These are phyloP conservation scores for Zopfochytrium polystomum DNA, from an alignment of 371 early-diverging fungal genomes.

Conservation along the genomic window DNA sequence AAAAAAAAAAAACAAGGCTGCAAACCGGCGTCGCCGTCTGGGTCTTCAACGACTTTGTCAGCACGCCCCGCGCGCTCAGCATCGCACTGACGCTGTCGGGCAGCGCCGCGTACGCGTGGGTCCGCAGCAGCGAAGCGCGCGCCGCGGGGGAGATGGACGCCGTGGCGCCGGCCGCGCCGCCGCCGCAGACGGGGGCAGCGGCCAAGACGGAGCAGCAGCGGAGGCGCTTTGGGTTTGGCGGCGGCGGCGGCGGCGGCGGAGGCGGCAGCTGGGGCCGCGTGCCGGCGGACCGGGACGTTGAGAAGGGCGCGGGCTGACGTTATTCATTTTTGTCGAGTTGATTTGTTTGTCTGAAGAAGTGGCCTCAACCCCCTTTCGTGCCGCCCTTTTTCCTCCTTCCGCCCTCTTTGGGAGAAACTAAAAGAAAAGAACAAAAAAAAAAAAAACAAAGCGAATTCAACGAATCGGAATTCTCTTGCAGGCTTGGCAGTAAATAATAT, in stretches of 20 bases:
- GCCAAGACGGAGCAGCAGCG: not conserved
- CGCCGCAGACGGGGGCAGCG: not conserved
- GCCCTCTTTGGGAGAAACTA: too few species aligned
- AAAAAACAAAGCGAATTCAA: too few species aligned
- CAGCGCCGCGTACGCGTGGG: conserved; percentile 45
- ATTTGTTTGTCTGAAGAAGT: too few species aligned
- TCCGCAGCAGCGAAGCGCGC: conserved; percentile 21
- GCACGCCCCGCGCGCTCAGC: conserved; percentile 40
- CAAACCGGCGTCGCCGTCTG: conserved; percentile 51
- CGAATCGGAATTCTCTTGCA: too few species aligned
- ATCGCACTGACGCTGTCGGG: conserved; percentile 48
- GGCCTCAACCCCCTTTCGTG: too few species aligned
- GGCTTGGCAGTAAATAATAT: too few species aligned
- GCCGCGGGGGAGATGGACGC: not conserved
- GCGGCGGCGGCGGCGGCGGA: not conserved
- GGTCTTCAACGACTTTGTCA: conserved; percentile 45
- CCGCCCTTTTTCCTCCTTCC: too few species aligned
- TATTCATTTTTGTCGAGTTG: too few species aligned
- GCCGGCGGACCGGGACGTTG: not conserved
- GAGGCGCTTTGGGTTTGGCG: not conserved
- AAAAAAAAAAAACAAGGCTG: conserved; percentile 38
- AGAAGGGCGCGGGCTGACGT: not conserved
- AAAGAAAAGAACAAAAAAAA: too few species aligned
- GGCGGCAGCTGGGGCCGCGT: not conserved
- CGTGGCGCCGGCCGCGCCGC: not conserved